Base-by-base conservation (phyloP, 1,139 yeast species). In the Ogataea hybrid region DNA sequence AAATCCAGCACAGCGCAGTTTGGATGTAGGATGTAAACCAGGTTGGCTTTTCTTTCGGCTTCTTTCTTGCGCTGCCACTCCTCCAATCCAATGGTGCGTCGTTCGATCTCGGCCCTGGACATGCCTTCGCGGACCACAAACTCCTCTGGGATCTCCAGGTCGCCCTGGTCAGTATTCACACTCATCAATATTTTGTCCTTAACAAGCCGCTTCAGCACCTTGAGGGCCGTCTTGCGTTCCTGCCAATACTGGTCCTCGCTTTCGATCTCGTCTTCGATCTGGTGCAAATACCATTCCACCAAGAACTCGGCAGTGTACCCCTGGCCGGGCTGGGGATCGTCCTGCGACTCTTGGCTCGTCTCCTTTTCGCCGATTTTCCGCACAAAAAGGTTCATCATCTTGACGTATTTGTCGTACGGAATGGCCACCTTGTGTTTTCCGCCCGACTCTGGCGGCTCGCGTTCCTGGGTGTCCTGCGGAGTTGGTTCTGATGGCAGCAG, bases 101-200 rank as follows among this genome's bases (percentile, higher is more conserved):
- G 56, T 2, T 61, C 62, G 6, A 52, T 51, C 22, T 56, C 66
- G 50, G 59, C 42, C 49, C 54, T 35, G 47, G 57, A 25, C 56
- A 57, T 59, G 6, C 50, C 53, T 18, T 52, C 56, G 1, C 38
- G 44, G 11, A 51, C 46, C 8, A 37, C 39, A 22, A 52, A 46
- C 21, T 53, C 53, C 9, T 41, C 47, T 1, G 62, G 62, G 9
- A 54, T 30, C 33, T 50, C 55, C 27, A 44, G 64, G 32, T 70
- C 63, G 23, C 69, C 72, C 25, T 68, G 67, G 37, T 73, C 78
- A 37, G 88, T 89, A 25, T 79, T 77, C 37, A 94, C 81, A 54
- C 81, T 82, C 88, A 92, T 81, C 57, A 92, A 72, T 32, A 92
- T 81, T 57, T 86, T 79, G 59, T 92, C 97, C 60, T 84, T 85